phyloP scores from a whole-genome alignment of 1,139 yeast species.

The Suhomyces guaymorum region DNA sequence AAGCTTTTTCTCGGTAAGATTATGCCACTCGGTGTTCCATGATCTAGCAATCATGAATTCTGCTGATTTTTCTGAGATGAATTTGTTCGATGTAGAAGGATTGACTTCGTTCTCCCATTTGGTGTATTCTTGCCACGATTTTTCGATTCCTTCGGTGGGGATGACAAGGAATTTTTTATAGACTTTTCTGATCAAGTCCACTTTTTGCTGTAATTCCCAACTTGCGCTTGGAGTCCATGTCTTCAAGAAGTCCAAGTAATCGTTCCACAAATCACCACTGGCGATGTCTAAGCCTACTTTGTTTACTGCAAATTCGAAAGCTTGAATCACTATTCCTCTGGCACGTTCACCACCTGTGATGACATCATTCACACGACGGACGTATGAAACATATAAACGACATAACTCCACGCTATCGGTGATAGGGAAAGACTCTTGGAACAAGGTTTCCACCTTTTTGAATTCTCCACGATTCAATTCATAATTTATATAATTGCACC shows the following conservation, averaged over 20 bases:
- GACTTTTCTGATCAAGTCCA: slow-evolving; percentile 73
- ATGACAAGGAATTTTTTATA: slow-evolving; percentile 68
- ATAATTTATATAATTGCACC: slow-evolving; percentile 73
- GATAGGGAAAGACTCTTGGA: slow-evolving; percentile 59
- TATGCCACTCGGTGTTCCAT: slow-evolving; percentile 69
- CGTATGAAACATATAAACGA: slow-evolving; percentile 74
- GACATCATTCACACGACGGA: slow-evolving; percentile 75
- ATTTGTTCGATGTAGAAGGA: slow-evolving; percentile 78
- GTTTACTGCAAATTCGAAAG: slow-evolving; percentile 80
- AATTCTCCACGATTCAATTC: slow-evolving; percentile 73
- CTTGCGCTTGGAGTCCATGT: slow-evolving; percentile 76
- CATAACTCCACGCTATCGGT: slow-evolving; percentile 68
- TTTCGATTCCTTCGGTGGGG: slow-evolving; percentile 76
- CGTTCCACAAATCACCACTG: slow-evolving; percentile 77
- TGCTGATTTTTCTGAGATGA: slow-evolving; percentile 78
- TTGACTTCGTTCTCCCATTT: slow-evolving; percentile 80
- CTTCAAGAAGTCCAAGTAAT: slow-evolving; percentile 77
- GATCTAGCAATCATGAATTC: slow-evolving; percentile 91
- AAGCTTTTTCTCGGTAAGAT: slow-evolving; percentile 47
- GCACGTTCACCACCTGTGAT: slow-evolving; percentile 86
- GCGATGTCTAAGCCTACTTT: slow-evolving; percentile 78
- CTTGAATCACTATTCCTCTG: slow-evolving; percentile 70
- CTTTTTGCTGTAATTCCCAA: slow-evolving; percentile 86
- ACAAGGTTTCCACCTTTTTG: slow-evolving; percentile 62
- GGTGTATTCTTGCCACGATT: slow-evolving; percentile 78